phyloP scores from a whole-genome alignment of 1,284 basidiomycete species.

The Schizophyllum commune region DNA sequence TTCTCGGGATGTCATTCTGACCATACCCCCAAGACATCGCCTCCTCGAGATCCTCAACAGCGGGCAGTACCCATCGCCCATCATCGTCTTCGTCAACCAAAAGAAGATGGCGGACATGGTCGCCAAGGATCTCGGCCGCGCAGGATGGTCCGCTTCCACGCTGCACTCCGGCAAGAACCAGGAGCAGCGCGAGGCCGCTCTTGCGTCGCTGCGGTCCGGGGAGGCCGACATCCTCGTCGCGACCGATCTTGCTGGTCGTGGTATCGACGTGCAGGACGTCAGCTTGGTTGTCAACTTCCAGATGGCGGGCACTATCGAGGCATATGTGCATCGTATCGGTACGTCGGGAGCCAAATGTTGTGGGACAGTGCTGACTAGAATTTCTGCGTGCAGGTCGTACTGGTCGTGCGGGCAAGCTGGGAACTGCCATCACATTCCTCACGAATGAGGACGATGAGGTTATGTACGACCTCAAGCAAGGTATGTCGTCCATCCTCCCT shows the following conservation, averaged over 20 bases:
- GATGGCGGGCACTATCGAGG: slow-evolving; percentile 94
- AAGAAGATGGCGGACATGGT: slow-evolving; percentile 99
- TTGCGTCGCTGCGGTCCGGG: slow-evolving; percentile 82
- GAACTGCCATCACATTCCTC: slow-evolving; percentile 91
- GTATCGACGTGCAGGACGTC: slow-evolving; percentile 98
- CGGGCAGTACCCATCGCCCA: slow-evolving; percentile 77
- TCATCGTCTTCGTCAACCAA: slow-evolving; percentile 99
- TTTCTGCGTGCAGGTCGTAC: slow-evolving; percentile 66
- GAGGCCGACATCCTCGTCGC: slow-evolving; percentile 86
- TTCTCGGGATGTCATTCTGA: slow-evolving; percentile 6
- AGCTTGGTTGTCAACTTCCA: slow-evolving; percentile 95
- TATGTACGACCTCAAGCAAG: slow-evolving; percentile 91
- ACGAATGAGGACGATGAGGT: slow-evolving; percentile 95
- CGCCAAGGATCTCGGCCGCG: slow-evolving; percentile 82
- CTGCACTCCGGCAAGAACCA: slow-evolving; percentile 97
- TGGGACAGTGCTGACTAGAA: slow-evolving; percentile 4
- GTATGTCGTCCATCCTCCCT: too few relatives aligned
- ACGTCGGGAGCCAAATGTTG: slow-evolving; percentile 11
- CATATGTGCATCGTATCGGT: slow-evolving; percentile 97
- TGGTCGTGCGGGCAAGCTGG: slow-evolving; percentile 93
- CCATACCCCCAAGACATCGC: slow-evolving; percentile 46
- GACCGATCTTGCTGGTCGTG: slow-evolving; percentile 95
- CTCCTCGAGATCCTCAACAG: slow-evolving; percentile 89
- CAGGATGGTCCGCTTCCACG: slow-evolving; percentile 85
- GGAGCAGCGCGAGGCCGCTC: slow-evolving; percentile 89